These are phyloP conservation scores for Casaregolazyma suthepensis DNA, from an alignment of 1,139 yeast species.

Conservation along the genomic window DNA sequence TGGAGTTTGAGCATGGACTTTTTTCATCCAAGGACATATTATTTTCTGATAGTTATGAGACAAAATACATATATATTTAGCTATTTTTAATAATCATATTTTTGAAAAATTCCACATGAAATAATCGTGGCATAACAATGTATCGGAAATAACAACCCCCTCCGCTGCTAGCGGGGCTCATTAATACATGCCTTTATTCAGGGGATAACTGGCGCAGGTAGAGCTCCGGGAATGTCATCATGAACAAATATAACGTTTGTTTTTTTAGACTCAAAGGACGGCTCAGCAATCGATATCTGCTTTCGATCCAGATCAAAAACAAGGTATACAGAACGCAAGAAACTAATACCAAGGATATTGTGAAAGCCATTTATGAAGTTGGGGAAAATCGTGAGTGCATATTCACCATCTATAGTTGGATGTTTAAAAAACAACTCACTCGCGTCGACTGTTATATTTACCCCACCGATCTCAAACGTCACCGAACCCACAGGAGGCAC, in stretches of 20 bases:
- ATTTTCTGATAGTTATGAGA: too few relatives aligned
- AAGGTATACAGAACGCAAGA: constrained; percentile 64
- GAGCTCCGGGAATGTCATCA: constrained; percentile 1
- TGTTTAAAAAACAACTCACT: constrained; percentile 27
- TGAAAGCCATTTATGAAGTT: background rate
- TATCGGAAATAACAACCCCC: too few relatives aligned
- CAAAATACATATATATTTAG: too few relatives aligned
- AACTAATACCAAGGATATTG: constrained; percentile 60
- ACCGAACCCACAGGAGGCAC: background rate
- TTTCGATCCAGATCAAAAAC: constrained; percentile 66
- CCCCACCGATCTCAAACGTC: constrained; percentile 32
- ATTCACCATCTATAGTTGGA: background rate
- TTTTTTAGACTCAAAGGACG: constrained; percentile 24
- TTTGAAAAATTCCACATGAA: too few relatives aligned
- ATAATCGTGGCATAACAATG: too few relatives aligned
- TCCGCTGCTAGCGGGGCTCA: too few relatives aligned
- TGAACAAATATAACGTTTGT: constrained; percentile 22
- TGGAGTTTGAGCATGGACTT: too few relatives aligned
- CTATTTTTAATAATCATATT: too few relatives aligned
- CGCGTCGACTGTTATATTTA: constrained; percentile 38
- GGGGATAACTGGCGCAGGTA: too few relatives aligned
- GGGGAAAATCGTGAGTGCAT: background rate
- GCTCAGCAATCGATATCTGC: constrained; percentile 62
- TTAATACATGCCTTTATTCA: too few relatives aligned
- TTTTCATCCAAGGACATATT: too few relatives aligned